Percentiles rank a stretch among this genome's conserved stretches.
These are phyloP conservation scores for Hymenoscyphus occultus DNA, from an alignment of 2,329 filamentous ascomycete species.

Conservation along the genomic window DNA sequence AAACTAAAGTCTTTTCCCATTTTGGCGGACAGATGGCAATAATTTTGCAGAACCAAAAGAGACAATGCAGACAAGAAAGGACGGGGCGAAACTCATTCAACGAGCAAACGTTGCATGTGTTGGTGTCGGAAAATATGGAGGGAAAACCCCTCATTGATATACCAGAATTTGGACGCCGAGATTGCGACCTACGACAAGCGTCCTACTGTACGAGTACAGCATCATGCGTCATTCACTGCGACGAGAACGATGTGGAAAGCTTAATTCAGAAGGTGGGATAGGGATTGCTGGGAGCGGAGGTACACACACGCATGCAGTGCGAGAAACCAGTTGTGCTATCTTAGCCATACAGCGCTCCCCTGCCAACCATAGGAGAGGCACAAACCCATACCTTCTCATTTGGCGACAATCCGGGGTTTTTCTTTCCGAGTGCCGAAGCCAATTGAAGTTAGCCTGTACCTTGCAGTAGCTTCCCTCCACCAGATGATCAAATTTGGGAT, in stretches of 20 bases:
- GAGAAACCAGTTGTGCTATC: background rate
- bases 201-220: background rate
- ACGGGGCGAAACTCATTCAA: background rate
- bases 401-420: constrained; percentile 6
- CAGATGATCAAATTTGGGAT: constrained; percentile 1
- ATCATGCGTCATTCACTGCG: constrained; percentile 11
- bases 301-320: constrained; percentile 6
- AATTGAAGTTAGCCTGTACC: background rate
- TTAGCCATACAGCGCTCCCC: background rate
- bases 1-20: constrained; percentile 16
- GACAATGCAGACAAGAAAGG: background rate
- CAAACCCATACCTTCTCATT: background rate
- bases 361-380: background rate
- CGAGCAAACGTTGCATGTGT: constrained; percentile 12
- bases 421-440: constrained; percentile 2
- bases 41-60: background rate
- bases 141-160: constrained; percentile 17
- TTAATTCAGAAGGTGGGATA: constrained; percentile 17
- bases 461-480: constrained; percentile 4
- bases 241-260: constrained; percentile 12
- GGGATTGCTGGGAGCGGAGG: background rate
- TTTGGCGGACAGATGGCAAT: background rate
- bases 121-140: background rate
- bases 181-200: constrained; percentile 18
- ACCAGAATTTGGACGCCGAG: constrained; percentile 8